phyloP scores from a whole-genome alignment of 345 rosid genomes.

The Aurinia saxatilis region DNA sequence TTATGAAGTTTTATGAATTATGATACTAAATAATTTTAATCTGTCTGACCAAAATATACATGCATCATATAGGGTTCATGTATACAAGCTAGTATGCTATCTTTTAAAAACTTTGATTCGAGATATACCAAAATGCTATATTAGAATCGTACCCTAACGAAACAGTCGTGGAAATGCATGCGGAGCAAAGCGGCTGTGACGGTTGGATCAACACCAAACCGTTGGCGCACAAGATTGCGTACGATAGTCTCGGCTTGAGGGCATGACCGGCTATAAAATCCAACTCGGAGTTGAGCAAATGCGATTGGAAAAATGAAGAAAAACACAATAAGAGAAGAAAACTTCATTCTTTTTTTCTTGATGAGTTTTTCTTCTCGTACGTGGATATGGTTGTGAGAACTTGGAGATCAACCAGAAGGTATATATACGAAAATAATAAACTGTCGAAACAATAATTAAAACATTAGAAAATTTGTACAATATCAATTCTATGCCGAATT shows the following conservation, averaged over 20 bases:
- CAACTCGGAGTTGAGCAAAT: constrained; percentile 41
- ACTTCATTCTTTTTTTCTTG: constrained; percentile 7
- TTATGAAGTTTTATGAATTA: not conserved
- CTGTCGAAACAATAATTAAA: not conserved
- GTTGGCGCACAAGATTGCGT: constrained; percentile 27
- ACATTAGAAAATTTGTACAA: not conserved
- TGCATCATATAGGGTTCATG: too few relatives aligned
- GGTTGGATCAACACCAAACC: constrained; percentile 36
- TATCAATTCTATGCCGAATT: not conserved
- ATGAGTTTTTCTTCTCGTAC: constrained; percentile 1
- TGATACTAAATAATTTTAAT: not conserved
- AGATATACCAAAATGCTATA: too few relatives aligned
- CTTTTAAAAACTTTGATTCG: too few relatives aligned
- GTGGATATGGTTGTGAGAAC: not conserved
- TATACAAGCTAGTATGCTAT: too few relatives aligned
- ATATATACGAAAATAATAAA: constrained; percentile 8
- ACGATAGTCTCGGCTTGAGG: constrained; percentile 62
- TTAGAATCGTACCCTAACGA: constrained; percentile 34
- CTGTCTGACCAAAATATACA: too few relatives aligned
- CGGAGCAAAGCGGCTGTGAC: constrained; percentile 68
- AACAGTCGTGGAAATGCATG: constrained; percentile 87
- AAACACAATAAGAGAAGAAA: constrained; percentile 22
- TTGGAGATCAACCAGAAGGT: not conserved
- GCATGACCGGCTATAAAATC: constrained; percentile 51
- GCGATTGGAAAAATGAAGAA: constrained; percentile 28